These are phyloP conservation scores for Cucurbita argyrosperma DNA, from an alignment of 306 rosid genomes.

Conservation along the genomic window DNA sequence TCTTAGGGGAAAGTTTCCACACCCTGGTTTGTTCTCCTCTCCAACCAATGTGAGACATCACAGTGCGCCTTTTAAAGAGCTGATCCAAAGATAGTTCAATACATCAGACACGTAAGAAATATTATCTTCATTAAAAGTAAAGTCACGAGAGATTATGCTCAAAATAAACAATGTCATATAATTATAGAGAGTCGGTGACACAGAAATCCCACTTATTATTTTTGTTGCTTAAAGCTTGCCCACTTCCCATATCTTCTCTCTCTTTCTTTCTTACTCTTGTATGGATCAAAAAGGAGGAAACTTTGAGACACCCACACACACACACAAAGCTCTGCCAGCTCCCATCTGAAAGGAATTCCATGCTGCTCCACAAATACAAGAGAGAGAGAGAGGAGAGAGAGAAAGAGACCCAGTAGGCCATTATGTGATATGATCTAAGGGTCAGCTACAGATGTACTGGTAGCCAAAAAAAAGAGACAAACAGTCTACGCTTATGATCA, in stretches of 20 bases:
- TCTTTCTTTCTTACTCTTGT: conserved; percentile 7
- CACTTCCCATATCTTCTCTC: conserved; percentile 37
- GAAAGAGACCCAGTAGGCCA: conserved; percentile 64
- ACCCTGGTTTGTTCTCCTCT: too few relatives aligned
- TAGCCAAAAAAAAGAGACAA: not conserved
- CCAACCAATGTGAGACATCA: too few relatives aligned
- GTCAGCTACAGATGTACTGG: conserved; percentile 40
- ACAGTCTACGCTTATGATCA: conserved; percentile 34
- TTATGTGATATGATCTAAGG: conserved; percentile 22
- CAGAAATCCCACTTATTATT: conserved; percentile 36
- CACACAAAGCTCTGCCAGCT: conserved; percentile 26
- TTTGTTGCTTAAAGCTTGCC: conserved; percentile 86
- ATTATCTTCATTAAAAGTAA: too few relatives aligned
- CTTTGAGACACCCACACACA: conserved; percentile 28
- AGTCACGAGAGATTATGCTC: too few relatives aligned
- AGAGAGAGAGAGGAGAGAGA: conserved; percentile 16
- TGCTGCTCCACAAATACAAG: conserved; percentile 42
- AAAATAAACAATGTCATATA: too few relatives aligned
- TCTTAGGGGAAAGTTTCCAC: too few relatives aligned
- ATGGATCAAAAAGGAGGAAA: conserved; percentile 13
- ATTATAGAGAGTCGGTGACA: too few relatives aligned
- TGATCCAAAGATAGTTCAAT: too few relatives aligned
- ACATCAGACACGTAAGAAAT: too few relatives aligned
- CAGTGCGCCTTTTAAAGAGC: too few relatives aligned
- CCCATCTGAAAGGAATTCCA: conserved; percentile 62